phyloP scores from a whole-genome alignment of 2,329 filamentous ascomycete species.

The Pleurostoma richardsiae region DNA sequence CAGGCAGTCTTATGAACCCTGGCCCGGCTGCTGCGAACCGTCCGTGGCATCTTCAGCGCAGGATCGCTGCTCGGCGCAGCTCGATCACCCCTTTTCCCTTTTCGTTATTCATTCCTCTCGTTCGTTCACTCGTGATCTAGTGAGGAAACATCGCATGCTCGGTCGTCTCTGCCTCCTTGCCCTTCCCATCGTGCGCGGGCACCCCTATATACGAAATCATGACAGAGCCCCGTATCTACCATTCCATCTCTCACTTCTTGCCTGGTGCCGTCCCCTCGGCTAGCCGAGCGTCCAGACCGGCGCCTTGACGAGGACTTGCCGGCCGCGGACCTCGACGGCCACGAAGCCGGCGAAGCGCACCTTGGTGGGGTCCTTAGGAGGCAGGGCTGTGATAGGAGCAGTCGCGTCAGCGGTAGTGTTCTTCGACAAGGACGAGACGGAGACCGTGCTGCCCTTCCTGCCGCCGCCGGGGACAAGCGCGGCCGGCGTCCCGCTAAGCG shows the following conservation, averaged over 20 bases:
- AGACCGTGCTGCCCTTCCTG: constrained; percentile 7
- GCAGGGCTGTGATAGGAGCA: constrained; percentile 25
- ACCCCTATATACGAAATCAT: too few relatives aligned
- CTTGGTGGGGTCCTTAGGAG: constrained; percentile 43
- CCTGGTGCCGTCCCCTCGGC: not conserved
- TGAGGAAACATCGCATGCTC: too few relatives aligned
- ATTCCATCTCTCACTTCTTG: too few relatives aligned
- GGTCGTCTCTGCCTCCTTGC: not conserved
- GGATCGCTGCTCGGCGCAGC: too few relatives aligned
- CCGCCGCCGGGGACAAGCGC: constrained; percentile 2
- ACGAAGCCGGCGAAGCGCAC: constrained; percentile 74
- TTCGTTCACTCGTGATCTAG: too few relatives aligned
- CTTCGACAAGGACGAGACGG: not conserved
- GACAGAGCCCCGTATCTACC: too few relatives aligned
- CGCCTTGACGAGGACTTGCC: constrained; percentile 71
- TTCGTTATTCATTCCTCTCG: too few relatives aligned
- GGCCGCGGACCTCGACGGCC: constrained; percentile 67
- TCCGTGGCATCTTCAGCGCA: too few relatives aligned
- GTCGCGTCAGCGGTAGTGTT: constrained; percentile 31
- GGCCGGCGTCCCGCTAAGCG: constrained; percentile 13
- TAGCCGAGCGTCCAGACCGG: constrained; percentile 61
- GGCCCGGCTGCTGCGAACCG: too few relatives aligned
- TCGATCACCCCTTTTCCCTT: too few relatives aligned
- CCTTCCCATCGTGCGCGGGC: not conserved
- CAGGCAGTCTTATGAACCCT: too few relatives aligned